These are phyloP conservation scores for Trametopsis cervina DNA, from an alignment of 768 basidiomycete species.

Conservation along the genomic window DNA sequence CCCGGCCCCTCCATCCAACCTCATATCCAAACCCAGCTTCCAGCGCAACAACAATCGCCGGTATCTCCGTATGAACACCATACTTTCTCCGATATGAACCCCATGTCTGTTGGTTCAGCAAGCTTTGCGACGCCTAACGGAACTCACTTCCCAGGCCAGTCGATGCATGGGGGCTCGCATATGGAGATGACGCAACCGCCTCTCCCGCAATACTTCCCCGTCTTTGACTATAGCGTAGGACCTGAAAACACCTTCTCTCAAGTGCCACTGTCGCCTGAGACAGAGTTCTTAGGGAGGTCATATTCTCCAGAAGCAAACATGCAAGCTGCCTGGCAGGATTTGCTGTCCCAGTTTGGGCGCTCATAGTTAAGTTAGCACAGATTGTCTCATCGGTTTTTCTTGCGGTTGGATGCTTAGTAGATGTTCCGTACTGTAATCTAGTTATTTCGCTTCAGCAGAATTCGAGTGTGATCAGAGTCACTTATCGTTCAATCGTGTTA, in stretches of 20 bases:
- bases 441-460: too few relatives aligned
- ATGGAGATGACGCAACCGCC: conserved; percentile 18
- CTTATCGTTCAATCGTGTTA: too few relatives aligned
- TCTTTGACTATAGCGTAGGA: conserved; percentile 52
- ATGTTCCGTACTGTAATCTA: too few relatives aligned
- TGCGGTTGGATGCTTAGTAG: not conserved
- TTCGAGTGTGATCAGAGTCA: too few relatives aligned
- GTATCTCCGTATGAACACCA: conserved; percentile 4
- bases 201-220: conserved; percentile 69
- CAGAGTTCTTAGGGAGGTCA: conserved; percentile 24
- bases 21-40: conserved; percentile 3
- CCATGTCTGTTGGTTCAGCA: conserved; percentile 2
- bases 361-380: conserved; percentile 8
- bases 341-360: conserved; percentile 25
- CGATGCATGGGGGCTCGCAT: conserved; percentile 15
- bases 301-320: conserved; percentile 29
- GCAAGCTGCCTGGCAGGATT: conserved; percentile 28
- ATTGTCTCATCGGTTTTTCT: not conserved
- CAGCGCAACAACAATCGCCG: not conserved
- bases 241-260: conserved; percentile 17
- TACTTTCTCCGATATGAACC: conserved; percentile 8
- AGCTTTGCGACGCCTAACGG: conserved; percentile 4
- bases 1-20: not conserved
- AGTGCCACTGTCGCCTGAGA: conserved; percentile 20
- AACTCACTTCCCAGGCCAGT: not conserved